Base-by-base conservation (phyloP, 2,329 filamentous ascomycete species). In the Reticulascus tulasneorum region DNA sequence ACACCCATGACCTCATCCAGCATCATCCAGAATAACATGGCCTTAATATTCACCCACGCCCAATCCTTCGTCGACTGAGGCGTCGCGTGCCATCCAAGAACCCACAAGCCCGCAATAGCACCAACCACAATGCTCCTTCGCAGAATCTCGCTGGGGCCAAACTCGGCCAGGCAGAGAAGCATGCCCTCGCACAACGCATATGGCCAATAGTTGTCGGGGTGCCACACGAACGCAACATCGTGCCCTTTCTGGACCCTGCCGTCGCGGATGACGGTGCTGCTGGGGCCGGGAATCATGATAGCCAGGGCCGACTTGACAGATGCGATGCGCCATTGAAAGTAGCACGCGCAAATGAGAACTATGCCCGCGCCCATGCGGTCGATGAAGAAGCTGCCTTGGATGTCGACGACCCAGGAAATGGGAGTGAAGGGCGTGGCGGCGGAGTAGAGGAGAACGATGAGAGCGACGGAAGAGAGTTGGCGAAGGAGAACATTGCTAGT, bases 321-420 rank as follows among this genome's bases (percentile, higher is more conserved):
- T 0, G 47, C 39, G 32, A 50, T 41, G 18, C 25, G 38, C 42
- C 43, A 50, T 29, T 50, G 47, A 31, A 50, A 50, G 34, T 47
- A 50, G 50, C 57, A 65, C 13, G 53, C 51, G 13, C 54, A 54
- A 29, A 68, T 53, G 28, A 56, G 52, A 16, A 55, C 47, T 21
- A 59, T 58, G 15, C 62, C 56, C 20, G 63, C 59, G 13, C 65
- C 58, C 35, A 71, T 55, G 41, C 66, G 62, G 49, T 73, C 73
- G 33, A 64, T 59, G 34, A 62, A 57, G 53, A 69, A 71, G 39
- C 70, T 63, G 16, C 45, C 47, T 9, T 47, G 38, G 12, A 46
- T 23, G 17, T 38, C 25, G 18, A 50, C 16, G 1, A 47, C 9
- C 47, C 45, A 48, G 13, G 33, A 20, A 15, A 46, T 26, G 2